These are phyloP conservation scores for Saccharomycopsis malanga DNA, from an alignment of 805 yeast genomes.

Conservation along the genomic window DNA sequence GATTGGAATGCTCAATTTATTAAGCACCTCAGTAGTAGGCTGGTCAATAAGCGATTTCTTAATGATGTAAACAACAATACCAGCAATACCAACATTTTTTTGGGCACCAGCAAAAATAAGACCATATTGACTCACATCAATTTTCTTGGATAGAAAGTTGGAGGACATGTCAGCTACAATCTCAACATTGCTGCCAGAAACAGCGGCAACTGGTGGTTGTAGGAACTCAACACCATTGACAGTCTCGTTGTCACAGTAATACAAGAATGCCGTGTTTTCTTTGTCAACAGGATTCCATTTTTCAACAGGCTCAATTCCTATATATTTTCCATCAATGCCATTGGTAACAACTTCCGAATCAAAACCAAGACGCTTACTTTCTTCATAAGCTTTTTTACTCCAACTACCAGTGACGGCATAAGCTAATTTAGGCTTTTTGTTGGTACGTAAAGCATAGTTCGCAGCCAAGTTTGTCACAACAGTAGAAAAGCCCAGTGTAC, in stretches of 20 bases:
- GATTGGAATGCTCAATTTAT: constrained; percentile 57
- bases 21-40: constrained; percentile 56
- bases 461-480: constrained; percentile 78
- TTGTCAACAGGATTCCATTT: constrained; percentile 54
- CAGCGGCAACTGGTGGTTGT: constrained; percentile 39
- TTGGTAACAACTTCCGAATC: constrained; percentile 63
- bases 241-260: constrained; percentile 94
- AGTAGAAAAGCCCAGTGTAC: constrained; percentile 91
- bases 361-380: constrained; percentile 76
- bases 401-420: constrained; percentile 90
- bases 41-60: constrained; percentile 70
- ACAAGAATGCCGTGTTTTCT: constrained; percentile 73
- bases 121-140: constrained; percentile 83
- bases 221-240: constrained; percentile 87
- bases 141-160: constrained; percentile 70
- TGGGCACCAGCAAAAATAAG: constrained; percentile 97
- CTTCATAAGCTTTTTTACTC: constrained; percentile 85
- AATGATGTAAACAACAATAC: constrained; percentile 85
- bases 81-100: constrained; percentile 95
- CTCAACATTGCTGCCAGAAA: constrained; percentile 61
- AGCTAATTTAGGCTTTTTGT: constrained; percentile 72
- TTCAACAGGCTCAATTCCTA: constrained; percentile 56
- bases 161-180: constrained; percentile 94
- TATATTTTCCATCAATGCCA: constrained; percentile 43
- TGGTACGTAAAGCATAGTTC: constrained; percentile 50